Conservation (phyloP, 129 eudicot genomes). For the Dittrichia graveolens region DNA sequence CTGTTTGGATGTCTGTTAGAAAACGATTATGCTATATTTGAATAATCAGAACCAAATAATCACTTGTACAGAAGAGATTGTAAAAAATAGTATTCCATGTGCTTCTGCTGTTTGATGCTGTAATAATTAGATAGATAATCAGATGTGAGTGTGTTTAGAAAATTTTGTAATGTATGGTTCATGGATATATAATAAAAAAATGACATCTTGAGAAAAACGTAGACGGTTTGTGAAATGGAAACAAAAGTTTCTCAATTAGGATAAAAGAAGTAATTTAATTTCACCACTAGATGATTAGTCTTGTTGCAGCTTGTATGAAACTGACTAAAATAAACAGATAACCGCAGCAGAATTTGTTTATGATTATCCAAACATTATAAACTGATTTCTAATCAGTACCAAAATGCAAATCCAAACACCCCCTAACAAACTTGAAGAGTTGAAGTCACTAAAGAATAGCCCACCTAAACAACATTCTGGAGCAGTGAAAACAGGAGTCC, state of each 20-base stretch:
- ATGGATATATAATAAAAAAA: no score
- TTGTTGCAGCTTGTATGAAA: constrained; percentile 2
- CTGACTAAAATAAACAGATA: background rate
- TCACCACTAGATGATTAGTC: background rate
- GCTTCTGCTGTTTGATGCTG: background rate
- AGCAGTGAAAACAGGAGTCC: constrained; percentile 97
- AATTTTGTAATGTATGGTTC: background rate
- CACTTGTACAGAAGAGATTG: no score
- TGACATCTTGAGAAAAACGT: no score
- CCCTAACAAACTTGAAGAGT: background rate
- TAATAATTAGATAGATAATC: constrained; percentile 8
- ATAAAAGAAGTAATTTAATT: background rate
- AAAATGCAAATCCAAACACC: background rate
- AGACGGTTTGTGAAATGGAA: background rate
- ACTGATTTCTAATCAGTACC: background rate
- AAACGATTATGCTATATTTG: background rate
- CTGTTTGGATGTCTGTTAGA: background rate
- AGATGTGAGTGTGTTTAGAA: background rate
- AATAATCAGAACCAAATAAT: background rate
- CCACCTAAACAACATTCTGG: constrained; percentile 96
- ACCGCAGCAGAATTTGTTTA: background rate
- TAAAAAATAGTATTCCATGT: background rate
- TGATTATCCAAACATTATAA: background rate
- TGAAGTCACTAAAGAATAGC: constrained; percentile 22
- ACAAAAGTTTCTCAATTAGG: background rate